Evolutionary conservation across 108 stramenopile genomes (phyloP), one percentile per base, ranked within the genome.

Genomic region (Pseudonitzschia pungens): DNA sequence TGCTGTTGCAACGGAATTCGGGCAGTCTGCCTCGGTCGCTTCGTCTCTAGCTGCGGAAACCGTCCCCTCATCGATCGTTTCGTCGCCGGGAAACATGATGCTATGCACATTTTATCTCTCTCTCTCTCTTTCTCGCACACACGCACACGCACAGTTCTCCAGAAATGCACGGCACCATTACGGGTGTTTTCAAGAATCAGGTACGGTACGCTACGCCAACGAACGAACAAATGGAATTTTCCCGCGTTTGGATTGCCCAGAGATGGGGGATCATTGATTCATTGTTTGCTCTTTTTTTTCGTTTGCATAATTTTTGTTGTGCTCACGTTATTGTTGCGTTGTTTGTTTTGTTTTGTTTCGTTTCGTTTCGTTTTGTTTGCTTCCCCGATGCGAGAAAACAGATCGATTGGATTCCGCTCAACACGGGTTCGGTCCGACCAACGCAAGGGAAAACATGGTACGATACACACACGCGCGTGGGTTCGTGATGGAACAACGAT

Each of bases 321-420:
- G n/a, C n/a, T n/a, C n/a, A n/a, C n/a, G n/a, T n/a, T n/a, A n/a
- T n/a, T n/a, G 36, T 6, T 5, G 36, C 2, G 6, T 6, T 36
- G 36, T 36, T 36, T 36, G 36, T 36, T 36, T 6, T 36, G 4
- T 5, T 5, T 36, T 6, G 36, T 5, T 36, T 36, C n/a, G 36
- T 36, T 5, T 36, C 6, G 36, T 36, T 36, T 2, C 6, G 36
- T 36, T 6, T 2, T 36, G 36, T 36, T 6, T 36, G 36, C 36
- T 6, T n/a, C n/a, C n/a, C n/a, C n/a, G n/a, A 6, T 36, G 6
- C 36, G 36, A 10, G 45, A 48, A 12, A 18, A 18, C 14, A 48
- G 45, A 89, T 89, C 66, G 88, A 89, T 76, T 89, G 88, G 88
- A 83, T 89, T 27, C 88, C 88, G 21, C 79, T 89, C 24, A 86